These are phyloP conservation scores for Plasmodium ovale DNA, from an alignment of 169 alveolate genomes.

Conservation along the genomic window DNA sequence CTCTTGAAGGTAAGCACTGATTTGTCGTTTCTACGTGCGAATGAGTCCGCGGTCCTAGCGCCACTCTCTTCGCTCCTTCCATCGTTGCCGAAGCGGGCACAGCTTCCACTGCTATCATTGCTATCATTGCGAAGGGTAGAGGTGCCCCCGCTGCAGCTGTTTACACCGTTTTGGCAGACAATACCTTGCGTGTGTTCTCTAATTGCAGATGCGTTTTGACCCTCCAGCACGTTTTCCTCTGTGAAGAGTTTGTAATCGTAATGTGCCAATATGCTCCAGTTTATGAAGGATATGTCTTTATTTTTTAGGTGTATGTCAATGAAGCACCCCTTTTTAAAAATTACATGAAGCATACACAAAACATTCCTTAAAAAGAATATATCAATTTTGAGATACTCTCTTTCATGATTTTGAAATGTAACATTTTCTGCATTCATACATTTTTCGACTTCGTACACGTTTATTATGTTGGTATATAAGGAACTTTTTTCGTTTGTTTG, in stretches of 20 bases:
- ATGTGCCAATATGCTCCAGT: background rate
- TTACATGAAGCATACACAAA: conserved; percentile 59
- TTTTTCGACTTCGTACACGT: conserved; percentile 56
- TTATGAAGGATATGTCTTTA: conserved; percentile 26
- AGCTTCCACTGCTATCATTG: background rate
- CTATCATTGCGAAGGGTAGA: background rate
- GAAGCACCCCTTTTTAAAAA: conserved; percentile 14
- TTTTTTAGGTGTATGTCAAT: conserved; percentile 22
- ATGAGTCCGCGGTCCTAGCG: background rate
- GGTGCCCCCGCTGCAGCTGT: no score
- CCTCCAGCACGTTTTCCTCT: background rate
- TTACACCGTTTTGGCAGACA: background rate
- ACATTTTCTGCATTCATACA: conserved; percentile 46
- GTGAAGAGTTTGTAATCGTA: conserved; percentile 19
- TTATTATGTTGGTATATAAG: conserved; percentile 37
- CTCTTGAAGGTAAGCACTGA: conserved; percentile 10
- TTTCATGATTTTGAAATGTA: conserved; percentile 60
- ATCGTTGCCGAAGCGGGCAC: background rate
- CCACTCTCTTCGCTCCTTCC: background rate
- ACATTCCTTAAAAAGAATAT: conserved; percentile 49
- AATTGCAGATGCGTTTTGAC: background rate
- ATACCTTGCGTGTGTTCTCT: background rate
- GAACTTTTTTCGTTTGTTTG: background rate
- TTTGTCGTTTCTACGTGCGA: background rate
- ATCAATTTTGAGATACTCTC: conserved; percentile 58